These are phyloP conservation scores for Leccinum variicolor DNA, from an alignment of 768 basidiomycete genomes.

Conservation along the genomic window DNA sequence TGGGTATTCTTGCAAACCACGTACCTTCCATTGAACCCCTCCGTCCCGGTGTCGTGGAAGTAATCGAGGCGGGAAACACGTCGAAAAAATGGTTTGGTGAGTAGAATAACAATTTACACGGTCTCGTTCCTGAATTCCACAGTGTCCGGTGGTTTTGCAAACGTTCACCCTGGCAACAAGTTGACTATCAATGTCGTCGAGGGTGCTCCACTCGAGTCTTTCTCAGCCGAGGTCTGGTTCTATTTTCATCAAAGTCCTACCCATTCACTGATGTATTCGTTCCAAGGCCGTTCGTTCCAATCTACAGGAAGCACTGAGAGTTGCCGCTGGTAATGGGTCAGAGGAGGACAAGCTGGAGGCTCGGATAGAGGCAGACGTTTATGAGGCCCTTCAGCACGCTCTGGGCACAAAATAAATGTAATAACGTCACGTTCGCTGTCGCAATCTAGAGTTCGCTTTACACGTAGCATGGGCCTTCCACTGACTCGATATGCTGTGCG, in stretches of 20 bases:
- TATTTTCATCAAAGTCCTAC: not conserved
- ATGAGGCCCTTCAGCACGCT: slow-evolving; percentile 91
- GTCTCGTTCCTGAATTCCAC: slow-evolving; percentile 6
- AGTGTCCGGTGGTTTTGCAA: slow-evolving; percentile 98
- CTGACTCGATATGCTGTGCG: not conserved
- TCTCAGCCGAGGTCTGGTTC: slow-evolving; percentile 78
- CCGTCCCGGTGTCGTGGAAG: slow-evolving; percentile 91
- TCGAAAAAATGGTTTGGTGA: slow-evolving; percentile 97
- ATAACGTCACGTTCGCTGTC: not conserved
- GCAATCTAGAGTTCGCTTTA: slow-evolving; percentile 13
- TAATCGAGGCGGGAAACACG: slow-evolving; percentile 73
- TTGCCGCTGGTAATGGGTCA: slow-evolving; percentile 76
- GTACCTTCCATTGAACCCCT: slow-evolving; percentile 96
- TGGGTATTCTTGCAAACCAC: slow-evolving; percentile 99
- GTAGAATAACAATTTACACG: slow-evolving; percentile 27
- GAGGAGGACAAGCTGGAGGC: slow-evolving; percentile 95
- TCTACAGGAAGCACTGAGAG: slow-evolving; percentile 83
- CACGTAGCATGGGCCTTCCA: not conserved
- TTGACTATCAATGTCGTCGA: slow-evolving; percentile 97
- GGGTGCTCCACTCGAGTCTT: slow-evolving; percentile 87
- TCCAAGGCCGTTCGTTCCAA: slow-evolving; percentile 83
- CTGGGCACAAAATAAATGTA: slow-evolving; percentile 47
- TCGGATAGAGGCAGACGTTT: slow-evolving; percentile 92
- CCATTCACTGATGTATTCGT: slow-evolving; percentile 5
- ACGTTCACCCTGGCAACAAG: slow-evolving; percentile 95